Conservation (phyloP, 2,329 filamentous ascomycete species). For the Chaetomium sp. region DNA sequence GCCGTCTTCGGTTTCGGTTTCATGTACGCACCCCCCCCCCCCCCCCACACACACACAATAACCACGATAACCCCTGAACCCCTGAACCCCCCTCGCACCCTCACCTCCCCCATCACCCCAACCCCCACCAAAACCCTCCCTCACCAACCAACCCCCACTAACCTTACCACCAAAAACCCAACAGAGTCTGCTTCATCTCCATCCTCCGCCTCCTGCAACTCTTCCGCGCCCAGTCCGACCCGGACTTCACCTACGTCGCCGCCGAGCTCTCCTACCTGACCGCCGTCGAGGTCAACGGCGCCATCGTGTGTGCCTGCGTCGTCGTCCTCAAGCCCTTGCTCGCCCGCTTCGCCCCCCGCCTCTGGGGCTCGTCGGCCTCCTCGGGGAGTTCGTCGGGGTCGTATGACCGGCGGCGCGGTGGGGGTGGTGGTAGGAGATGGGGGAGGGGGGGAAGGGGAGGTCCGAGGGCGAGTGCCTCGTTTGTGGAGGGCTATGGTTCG, state of each 20-base stretch:
- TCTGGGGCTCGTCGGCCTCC: background rate
- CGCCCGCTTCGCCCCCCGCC: conserved; percentile 34
- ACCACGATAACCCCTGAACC: background rate
- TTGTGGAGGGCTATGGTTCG: background rate
- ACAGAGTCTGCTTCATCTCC: conserved; percentile 41
- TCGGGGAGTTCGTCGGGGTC: background rate
- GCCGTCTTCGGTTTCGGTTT: conserved; percentile 31
- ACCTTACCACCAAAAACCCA: background rate
- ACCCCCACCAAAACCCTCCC: background rate
- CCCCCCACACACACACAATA: too few species aligned
- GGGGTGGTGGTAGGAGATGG: background rate
- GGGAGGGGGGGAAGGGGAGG: background rate
- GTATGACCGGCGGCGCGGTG: background rate
- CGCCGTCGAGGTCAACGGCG: conserved; percentile 40
- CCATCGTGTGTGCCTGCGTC: conserved; percentile 41
- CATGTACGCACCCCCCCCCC: conserved; percentile 24
- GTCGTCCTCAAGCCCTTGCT: conserved; percentile 44
- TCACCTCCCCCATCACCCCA: background rate
- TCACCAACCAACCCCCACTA: too few species aligned
- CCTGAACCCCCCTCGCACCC: background rate
- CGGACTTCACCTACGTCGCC: conserved; percentile 38
- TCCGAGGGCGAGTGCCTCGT: background rate
- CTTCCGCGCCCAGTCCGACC: conserved; percentile 27
- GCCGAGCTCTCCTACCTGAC: conserved; percentile 40
- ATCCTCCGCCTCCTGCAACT: conserved; percentile 39